These are phyloP conservation scores for Ceratorhiza oryzae-sativae DNA, from an alignment of 1,284 basidiomycete species.

Conservation along the genomic window DNA sequence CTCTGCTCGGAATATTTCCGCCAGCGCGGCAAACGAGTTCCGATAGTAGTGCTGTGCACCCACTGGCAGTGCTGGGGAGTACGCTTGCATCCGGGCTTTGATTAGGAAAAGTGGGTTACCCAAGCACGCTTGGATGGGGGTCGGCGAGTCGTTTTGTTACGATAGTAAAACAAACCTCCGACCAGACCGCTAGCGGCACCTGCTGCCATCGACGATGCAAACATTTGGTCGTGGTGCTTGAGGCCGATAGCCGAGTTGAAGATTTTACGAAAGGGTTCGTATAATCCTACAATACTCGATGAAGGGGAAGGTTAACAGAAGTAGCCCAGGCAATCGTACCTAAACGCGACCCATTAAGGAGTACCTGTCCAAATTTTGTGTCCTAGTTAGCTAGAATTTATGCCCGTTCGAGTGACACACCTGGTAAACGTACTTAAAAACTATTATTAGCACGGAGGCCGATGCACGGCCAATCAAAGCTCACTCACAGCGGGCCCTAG, in stretches of 20 bases:
- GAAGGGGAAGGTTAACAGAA: slow-evolving; percentile 13
- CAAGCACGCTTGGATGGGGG: slow-evolving; percentile 69
- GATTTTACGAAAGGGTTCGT: slow-evolving; percentile 85
- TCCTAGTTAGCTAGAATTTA: not conserved
- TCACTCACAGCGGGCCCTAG: slow-evolving; percentile 83
- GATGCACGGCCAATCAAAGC: not conserved
- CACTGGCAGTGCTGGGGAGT: slow-evolving; percentile 91
- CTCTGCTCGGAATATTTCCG: slow-evolving; percentile 81
- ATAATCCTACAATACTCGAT: slow-evolving; percentile 72
- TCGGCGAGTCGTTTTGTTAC: slow-evolving; percentile 23
- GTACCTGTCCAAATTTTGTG: slow-evolving; percentile 61
- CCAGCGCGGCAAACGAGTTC: slow-evolving; percentile 79
- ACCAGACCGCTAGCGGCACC: slow-evolving; percentile 90
- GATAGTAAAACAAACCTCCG: slow-evolving; percentile 66
- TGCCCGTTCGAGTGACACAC: slow-evolving; percentile 54
- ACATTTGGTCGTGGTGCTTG: slow-evolving; percentile 68
- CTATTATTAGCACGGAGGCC: not conserved
- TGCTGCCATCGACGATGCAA: slow-evolving; percentile 78
- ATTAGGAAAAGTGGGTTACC: slow-evolving; percentile 96
- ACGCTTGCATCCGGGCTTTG: slow-evolving; percentile 98
- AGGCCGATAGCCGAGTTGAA: slow-evolving; percentile 77
- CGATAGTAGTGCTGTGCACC: slow-evolving; percentile 94
- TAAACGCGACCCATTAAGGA: slow-evolving; percentile 93
- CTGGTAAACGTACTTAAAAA: slow-evolving; percentile 84
- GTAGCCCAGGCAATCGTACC: slow-evolving; percentile 58